These are phyloP conservation scores for Edaphochlamys debaryana DNA, from an alignment of 139 green algal genomes.

Conservation along the genomic window DNA sequence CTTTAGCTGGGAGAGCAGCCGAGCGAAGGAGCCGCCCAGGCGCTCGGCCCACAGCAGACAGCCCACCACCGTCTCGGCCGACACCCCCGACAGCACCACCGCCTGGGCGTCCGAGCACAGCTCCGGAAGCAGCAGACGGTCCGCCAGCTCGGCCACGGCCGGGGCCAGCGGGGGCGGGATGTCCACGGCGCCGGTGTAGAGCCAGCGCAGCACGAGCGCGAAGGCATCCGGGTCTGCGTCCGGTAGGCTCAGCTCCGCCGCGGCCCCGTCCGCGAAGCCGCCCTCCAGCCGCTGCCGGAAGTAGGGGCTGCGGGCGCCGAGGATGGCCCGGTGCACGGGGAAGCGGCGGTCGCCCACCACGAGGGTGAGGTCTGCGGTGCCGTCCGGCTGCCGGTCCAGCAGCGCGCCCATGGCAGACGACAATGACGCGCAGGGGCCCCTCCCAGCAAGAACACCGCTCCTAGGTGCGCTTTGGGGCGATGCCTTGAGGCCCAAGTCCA, in stretches of 20 bases:
- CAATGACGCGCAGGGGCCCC: background rate
- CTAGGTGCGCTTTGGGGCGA: too few relatives aligned
- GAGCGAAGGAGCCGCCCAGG: background rate
- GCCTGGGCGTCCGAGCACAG: background rate
- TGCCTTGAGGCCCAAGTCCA: background rate
- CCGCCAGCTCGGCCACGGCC: background rate
- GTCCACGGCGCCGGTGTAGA: background rate
- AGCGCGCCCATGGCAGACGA: background rate
- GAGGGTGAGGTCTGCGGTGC: background rate
- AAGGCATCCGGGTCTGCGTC: background rate
- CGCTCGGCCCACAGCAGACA: background rate
- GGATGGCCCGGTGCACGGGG: background rate
- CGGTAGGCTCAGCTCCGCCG: background rate
- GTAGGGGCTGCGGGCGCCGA: background rate
- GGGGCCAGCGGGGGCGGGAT: background rate
- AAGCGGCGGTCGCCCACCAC: background rate
- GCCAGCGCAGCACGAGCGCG: background rate
- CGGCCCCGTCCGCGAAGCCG: background rate
- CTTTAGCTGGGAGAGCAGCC: background rate
- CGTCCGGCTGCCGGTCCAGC: background rate
- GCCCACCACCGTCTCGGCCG: background rate
- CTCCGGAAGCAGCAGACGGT: background rate
- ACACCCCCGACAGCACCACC: background rate
- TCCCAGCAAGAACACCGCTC: background rate
- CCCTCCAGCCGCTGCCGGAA: background rate